Evolutionary conservation across 768 basidiomycete genomes (phyloP).

Genomic region (Amanita rimosa): DNA sequence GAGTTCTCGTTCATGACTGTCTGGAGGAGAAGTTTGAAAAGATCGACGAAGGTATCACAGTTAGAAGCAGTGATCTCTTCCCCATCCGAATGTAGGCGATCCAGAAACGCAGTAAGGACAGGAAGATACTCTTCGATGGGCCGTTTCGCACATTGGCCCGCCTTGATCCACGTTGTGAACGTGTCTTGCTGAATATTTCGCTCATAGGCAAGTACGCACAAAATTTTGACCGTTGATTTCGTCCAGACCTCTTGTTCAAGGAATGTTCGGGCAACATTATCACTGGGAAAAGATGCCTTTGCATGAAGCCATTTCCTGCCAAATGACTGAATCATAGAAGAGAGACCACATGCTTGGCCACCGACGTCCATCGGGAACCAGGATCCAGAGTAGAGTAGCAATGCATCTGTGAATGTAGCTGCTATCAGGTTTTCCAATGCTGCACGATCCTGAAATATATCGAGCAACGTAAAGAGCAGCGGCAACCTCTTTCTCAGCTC

Average conservation of each 20-base stretch:
- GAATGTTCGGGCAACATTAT: slow-evolving; percentile 21
- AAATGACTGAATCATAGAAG: slow-evolving; percentile 13
- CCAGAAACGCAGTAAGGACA: slow-evolving; percentile 37
- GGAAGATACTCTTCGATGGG: slow-evolving; percentile 21
- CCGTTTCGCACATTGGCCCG: slow-evolving; percentile 14
- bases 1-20: slow-evolving; percentile 9
- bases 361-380: neutral
- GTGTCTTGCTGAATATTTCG: slow-evolving; percentile 14
- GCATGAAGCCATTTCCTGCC: slow-evolving; percentile 23
- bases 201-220: slow-evolving; percentile 34
- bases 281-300: slow-evolving; percentile 8
- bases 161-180: slow-evolving; percentile 30
- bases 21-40: slow-evolving; percentile 1
- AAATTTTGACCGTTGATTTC: slow-evolving; percentile 28
- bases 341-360: slow-evolving; percentile 10
- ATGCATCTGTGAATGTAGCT: slow-evolving; percentile 22
- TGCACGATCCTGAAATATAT: slow-evolving; percentile 20
- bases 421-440: slow-evolving; percentile 40
- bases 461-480: slow-evolving; percentile 26
- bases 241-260: slow-evolving; percentile 33
- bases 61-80: slow-evolving; percentile 4
- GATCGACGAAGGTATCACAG: neutral
- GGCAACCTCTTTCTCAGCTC: slow-evolving; percentile 21
- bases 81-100: slow-evolving; percentile 14
- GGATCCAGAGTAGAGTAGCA: slow-evolving; percentile 18